Conservation (phyloP, 148 eudicot genomes). For the Nepenthes gracilis region DNA sequence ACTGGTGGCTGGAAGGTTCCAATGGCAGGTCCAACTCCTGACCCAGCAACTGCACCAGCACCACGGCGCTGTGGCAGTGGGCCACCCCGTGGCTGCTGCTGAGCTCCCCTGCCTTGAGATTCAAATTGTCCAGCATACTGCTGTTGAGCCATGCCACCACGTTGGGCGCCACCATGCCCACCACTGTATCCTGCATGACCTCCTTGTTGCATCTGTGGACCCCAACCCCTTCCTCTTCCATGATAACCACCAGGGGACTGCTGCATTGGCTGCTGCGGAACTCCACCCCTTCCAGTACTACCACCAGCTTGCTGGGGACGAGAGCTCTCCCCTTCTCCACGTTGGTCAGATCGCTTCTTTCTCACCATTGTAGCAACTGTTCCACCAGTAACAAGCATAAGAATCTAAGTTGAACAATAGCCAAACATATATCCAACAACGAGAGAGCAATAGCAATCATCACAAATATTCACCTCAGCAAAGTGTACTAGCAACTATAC, state of each 20-base stretch:
- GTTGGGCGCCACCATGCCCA: slow-evolving; percentile 24
- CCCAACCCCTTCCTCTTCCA: slow-evolving; percentile 53
- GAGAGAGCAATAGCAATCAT: too few relatives aligned
- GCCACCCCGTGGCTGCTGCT: slow-evolving; percentile 50
- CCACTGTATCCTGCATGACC: slow-evolving; percentile 25
- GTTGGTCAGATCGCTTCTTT: slow-evolving; percentile 63
- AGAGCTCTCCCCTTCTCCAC: slow-evolving; percentile 59
- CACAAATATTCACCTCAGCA: too few relatives aligned
- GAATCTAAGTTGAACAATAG: too few relatives aligned
- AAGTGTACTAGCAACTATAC: too few relatives aligned
- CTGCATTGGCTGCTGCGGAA: slow-evolving; percentile 27
- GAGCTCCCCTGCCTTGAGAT: slow-evolving; percentile 50
- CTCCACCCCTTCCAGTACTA: slow-evolving; percentile 26
- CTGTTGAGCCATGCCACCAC: slow-evolving; percentile 51
- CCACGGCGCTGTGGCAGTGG: slow-evolving; percentile 52
- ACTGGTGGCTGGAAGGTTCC: slow-evolving; percentile 51
- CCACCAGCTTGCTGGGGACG: slow-evolving; percentile 38
- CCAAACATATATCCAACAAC: too few relatives aligned
- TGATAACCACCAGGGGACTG: slow-evolving; percentile 33
- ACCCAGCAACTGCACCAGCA: slow-evolving; percentile 25
- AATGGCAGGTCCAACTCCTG: slow-evolving; percentile 37
- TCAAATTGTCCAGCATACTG: slow-evolving; percentile 50
- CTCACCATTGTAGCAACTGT: slow-evolving; percentile 62
- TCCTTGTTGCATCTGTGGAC: slow-evolving; percentile 26
- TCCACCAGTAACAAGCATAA: not conserved